These are phyloP conservation scores for Aspergillus caelatus DNA, from an alignment of 2,329 filamentous ascomycete species.

Conservation along the genomic window DNA sequence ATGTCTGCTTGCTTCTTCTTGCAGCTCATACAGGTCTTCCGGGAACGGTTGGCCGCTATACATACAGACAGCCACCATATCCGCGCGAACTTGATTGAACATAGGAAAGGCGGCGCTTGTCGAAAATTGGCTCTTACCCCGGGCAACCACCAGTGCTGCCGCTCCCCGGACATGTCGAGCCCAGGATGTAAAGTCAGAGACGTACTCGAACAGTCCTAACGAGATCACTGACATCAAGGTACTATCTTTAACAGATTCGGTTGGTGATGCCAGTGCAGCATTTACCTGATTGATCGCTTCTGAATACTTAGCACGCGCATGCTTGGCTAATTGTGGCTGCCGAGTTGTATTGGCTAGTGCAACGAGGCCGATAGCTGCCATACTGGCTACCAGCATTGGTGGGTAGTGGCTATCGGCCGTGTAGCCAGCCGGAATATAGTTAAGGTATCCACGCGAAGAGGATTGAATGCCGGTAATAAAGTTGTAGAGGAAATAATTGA, in stretches of 20 bases:
- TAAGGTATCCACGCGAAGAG: slow-evolving; percentile 26
- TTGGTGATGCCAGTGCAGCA: slow-evolving; percentile 23
- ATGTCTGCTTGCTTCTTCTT: slow-evolving; percentile 24
- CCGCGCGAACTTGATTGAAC: slow-evolving; percentile 31
- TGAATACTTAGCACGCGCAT: slow-evolving; percentile 27
- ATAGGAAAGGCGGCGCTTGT: slow-evolving; percentile 18
- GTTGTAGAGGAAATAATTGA: slow-evolving; percentile 29
- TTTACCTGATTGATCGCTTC: slow-evolving; percentile 28
- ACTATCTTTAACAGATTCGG: slow-evolving; percentile 27
- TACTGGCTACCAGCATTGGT: slow-evolving; percentile 25
- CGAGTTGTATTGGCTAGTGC: slow-evolving; percentile 27
- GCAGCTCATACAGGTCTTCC: slow-evolving; percentile 20
- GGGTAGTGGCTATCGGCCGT: slow-evolving; percentile 17
- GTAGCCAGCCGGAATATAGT: slow-evolving; percentile 25
- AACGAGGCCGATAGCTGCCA: slow-evolving; percentile 31
- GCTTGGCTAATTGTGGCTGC: slow-evolving; percentile 21
- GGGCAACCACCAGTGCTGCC: slow-evolving; percentile 25
- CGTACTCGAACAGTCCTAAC: slow-evolving; percentile 30
- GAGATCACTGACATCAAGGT: slow-evolving; percentile 33
- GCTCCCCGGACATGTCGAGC: slow-evolving; percentile 29
- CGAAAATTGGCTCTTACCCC: slow-evolving; percentile 28
- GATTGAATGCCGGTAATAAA: slow-evolving; percentile 22
- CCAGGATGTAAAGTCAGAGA: slow-evolving; percentile 26
- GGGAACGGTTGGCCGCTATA: slow-evolving; percentile 20
- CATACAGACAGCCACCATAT: slow-evolving; percentile 23